Percentiles rank a stretch among this genome's conserved stretches.
phyloP scores from a whole-genome alignment of 176 grass and related monocot species.

The Triticum turgidum region DNA sequence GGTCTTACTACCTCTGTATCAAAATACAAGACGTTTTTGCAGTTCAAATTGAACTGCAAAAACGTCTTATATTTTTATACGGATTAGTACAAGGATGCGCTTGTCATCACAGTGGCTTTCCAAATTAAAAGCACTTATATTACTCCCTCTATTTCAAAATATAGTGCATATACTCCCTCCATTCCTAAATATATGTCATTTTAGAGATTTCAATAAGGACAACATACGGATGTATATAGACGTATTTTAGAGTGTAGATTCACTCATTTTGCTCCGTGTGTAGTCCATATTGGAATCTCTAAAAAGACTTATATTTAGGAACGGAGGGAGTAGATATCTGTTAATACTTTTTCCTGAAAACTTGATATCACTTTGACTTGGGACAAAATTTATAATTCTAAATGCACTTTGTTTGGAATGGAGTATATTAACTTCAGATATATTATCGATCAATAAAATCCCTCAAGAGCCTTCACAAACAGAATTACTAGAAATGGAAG shows the following conservation, averaged over 20 bases:
- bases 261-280: no score
- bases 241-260: no score
- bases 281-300: no score
- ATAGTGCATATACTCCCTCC: background rate
- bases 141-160: background rate
- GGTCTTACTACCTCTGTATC: background rate
- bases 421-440: background rate
- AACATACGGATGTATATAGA: no score
- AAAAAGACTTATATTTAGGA: no score
- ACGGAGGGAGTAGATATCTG: background rate
- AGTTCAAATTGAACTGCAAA: no score
- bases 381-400: background rate
- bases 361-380: background rate
- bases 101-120: background rate
- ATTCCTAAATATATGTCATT: no score
- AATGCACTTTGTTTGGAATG: background rate
- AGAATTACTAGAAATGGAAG: background rate
- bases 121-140: background rate
- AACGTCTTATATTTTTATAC: no score
- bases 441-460: background rate
- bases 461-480: background rate
- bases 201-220: no score
- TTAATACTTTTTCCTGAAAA: background rate
- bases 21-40: no score
- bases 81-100: background rate